phyloP scores from a whole-genome alignment of 192 early-diverging fungal species.

The Rhizoclosmatium globosum region DNA sequence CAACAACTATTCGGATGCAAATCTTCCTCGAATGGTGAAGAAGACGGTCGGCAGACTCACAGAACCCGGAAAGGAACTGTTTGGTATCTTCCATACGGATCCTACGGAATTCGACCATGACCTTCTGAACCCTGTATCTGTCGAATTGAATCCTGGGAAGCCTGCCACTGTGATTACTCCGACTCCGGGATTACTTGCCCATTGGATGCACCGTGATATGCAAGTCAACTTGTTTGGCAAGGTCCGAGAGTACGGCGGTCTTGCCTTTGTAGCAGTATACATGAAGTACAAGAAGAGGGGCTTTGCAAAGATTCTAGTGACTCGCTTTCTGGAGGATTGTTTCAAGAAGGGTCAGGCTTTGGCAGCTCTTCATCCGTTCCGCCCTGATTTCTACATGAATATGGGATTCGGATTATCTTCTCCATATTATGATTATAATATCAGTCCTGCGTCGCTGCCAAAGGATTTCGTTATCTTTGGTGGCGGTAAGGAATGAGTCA shows the following conservation, averaged over 20 bases:
- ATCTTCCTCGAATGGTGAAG: not conserved
- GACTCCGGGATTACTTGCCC: not conserved
- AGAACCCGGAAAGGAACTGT: not conserved
- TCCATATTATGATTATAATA: constrained; percentile 19
- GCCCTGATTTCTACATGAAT: constrained; percentile 21
- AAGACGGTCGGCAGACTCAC: not conserved
- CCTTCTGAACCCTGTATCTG: not conserved
- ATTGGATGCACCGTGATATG: constrained; percentile 14
- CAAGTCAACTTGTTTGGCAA: constrained; percentile 9
- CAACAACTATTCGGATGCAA: not conserved
- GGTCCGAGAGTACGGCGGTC: not conserved
- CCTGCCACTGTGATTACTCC: not conserved
- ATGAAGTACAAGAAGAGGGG: constrained; percentile 35
- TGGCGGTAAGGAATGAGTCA: not conserved
- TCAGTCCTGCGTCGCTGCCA: constrained; percentile 18
- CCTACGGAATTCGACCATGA: not conserved
- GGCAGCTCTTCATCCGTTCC: constrained; percentile 28
- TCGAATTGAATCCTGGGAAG: not conserved
- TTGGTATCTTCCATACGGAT: not conserved
- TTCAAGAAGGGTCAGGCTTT: not conserved
- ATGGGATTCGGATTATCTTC: constrained; percentile 32
- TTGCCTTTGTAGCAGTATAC: constrained; percentile 18
- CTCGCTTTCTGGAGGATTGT: constrained; percentile 6
- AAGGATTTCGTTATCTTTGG: not conserved
- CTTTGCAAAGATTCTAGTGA: constrained; percentile 16